These are phyloP conservation scores for Nevesoporus exiguus DNA, from an alignment of 768 basidiomycete genomes.

Conservation along the genomic window DNA sequence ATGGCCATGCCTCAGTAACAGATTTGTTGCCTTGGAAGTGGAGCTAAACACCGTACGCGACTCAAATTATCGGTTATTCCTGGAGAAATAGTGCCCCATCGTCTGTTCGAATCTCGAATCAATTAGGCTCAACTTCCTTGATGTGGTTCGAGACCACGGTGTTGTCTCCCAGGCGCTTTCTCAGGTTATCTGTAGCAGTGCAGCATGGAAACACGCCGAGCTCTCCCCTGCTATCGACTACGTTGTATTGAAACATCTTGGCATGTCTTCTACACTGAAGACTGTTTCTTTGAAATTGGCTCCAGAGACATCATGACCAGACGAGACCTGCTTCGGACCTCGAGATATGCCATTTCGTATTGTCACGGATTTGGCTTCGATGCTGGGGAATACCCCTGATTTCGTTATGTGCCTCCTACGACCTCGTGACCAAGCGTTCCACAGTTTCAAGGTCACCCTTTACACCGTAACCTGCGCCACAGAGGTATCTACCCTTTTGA, in stretches of 20 bases:
- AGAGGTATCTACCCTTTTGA: not conserved
- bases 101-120: too few species aligned
- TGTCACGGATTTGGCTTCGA: not conserved
- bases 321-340: not conserved
- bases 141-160: too few species aligned
- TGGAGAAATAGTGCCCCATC: too few species aligned
- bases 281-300: not conserved
- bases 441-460: not conserved
- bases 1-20: too few species aligned
- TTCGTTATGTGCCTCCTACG: not conserved
- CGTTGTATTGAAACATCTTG: conserved; percentile 1
- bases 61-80: too few species aligned
- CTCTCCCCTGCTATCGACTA: not conserved
- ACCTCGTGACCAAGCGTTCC: not conserved
- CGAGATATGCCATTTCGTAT: not conserved
- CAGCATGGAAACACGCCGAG: not conserved
- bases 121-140: too few species aligned
- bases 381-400: not conserved
- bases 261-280: not conserved
- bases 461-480: not conserved
- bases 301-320: not conserved
- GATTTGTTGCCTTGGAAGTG: too few species aligned
- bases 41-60: too few species aligned
- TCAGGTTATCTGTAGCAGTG: not conserved
- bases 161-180: too few species aligned